Evolutionary conservation across 257 asterid species (phyloP).

Genomic region (Solanum neorickii): DNA sequence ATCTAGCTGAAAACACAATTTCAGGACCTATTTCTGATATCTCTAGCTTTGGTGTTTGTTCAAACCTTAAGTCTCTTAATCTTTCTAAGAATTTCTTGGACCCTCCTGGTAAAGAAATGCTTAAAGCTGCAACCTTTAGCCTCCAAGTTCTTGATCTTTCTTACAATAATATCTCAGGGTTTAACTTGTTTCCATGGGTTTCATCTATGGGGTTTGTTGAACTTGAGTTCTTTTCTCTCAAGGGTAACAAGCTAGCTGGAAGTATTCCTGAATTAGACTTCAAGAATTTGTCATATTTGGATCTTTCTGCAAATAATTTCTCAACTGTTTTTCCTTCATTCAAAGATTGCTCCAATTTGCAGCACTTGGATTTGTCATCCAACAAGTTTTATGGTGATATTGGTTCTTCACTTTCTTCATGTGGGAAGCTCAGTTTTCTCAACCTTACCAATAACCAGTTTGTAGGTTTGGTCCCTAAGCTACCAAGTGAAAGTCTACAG

Average conservation of each 20-base stretch:
- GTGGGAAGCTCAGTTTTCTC: conserved; percentile 45
- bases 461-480: conserved; percentile 43
- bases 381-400: conserved; percentile 56
- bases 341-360: conserved; percentile 41
- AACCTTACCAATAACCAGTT: conserved; percentile 68
- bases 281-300: conserved; percentile 45
- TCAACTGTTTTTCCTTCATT: conserved; percentile 43
- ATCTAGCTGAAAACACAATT: conserved; percentile 67
- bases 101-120: conserved; percentile 18
- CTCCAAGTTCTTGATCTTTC: conserved; percentile 60
- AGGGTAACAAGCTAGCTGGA: conserved; percentile 51
- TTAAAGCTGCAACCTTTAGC: neutral
- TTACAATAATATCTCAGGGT: conserved; percentile 63
- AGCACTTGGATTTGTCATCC: conserved; percentile 67
- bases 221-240: conserved; percentile 44
- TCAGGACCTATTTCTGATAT: conserved; percentile 61
- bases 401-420: conserved; percentile 39
- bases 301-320: conserved; percentile 68
- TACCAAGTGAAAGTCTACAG: conserved; percentile 40
- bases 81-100: conserved; percentile 60
- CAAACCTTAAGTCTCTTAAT: conserved; percentile 41
- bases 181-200: conserved; percentile 37
- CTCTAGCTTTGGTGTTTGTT: conserved; percentile 39
- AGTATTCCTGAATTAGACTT: conserved; percentile 26
- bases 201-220: conserved; percentile 33